A percentile compares a stretch with the other conserved stretches of the same genome.
Conservation (phyloP, 2,329 filamentous ascomycete species). For the Alternaria alternata region DNA sequence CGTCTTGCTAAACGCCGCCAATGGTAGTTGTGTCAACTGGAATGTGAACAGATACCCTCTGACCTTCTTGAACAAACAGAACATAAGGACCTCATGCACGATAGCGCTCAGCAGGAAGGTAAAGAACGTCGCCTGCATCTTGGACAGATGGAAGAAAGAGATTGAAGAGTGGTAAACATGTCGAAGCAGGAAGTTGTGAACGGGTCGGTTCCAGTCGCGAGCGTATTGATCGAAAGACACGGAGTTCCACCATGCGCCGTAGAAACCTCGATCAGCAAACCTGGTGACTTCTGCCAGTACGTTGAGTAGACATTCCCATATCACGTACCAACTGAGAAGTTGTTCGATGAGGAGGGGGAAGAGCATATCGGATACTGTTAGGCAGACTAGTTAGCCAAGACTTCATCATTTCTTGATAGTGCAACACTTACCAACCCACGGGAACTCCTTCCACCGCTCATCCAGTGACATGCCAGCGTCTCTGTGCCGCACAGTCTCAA, state of each 20-base stretch:
- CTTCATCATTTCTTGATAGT: not conserved
- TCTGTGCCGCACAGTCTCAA: constrained; percentile 72
- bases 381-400: not conserved
- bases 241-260: constrained; percentile 63
- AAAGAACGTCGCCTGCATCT: constrained; percentile 75
- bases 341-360: constrained; percentile 85
- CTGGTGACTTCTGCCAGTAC: constrained; percentile 77
- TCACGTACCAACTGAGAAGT: constrained; percentile 79
- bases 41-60: constrained; percentile 76
- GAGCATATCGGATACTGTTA: constrained; percentile 69
- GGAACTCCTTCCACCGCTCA: constrained; percentile 71
- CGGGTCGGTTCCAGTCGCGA: constrained; percentile 81
- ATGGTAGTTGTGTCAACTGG: constrained; percentile 77
- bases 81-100: constrained; percentile 81
- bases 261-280: constrained; percentile 79
- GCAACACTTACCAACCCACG: constrained; percentile 63
- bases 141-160: constrained; percentile 73
- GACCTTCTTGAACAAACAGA: constrained; percentile 80
- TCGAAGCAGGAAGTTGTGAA: constrained; percentile 78
- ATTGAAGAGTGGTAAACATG: constrained; percentile 84
- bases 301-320: constrained; percentile 75
- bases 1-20: constrained; percentile 73
- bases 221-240: constrained; percentile 77
- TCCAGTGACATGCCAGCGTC: constrained; percentile 68
- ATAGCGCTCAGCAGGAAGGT: constrained; percentile 77